Evolutionary conservation across 176 grass and related monocot genomes (phyloP).

Genomic region (Alloteropsis semialata): DNA sequence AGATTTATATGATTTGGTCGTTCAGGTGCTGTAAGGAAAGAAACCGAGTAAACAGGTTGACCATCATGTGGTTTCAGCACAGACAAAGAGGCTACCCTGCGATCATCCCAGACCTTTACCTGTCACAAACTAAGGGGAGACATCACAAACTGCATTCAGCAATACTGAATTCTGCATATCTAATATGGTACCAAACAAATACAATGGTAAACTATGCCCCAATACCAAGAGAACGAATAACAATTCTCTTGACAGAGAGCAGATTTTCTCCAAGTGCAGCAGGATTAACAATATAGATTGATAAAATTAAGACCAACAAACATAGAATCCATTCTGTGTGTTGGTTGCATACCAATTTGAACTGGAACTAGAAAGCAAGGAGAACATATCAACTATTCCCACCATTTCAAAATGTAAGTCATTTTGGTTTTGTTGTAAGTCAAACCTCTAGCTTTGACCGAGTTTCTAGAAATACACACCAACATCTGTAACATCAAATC

Average conservation of each 20-base stretch:
- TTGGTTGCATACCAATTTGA: not conserved
- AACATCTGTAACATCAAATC: no score
- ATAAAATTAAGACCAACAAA: not conserved
- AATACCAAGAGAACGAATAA: not conserved
- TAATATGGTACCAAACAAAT: not conserved
- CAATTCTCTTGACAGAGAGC: not conserved
- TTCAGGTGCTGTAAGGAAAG: conserved; percentile 77
- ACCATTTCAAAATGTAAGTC: no score
- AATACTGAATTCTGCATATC: not conserved
- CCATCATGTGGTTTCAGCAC: conserved; percentile 78
- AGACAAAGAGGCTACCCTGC: conserved; percentile 54
- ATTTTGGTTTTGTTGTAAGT: no score
- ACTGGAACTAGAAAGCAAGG: not conserved
- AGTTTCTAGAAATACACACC: no score
- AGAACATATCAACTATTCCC: not conserved
- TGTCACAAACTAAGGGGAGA: conserved; percentile 30
- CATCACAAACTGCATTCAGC: not conserved
- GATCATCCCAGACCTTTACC: conserved; percentile 98
- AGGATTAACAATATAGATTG: not conserved
- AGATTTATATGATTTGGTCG: conserved; percentile 92
- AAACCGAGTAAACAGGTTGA: conserved; percentile 74
- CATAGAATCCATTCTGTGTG: not conserved
- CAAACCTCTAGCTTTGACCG: no score
- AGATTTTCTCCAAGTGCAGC: not conserved
- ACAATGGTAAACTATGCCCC: not conserved